Evolutionary conservation across 768 basidiomycete genomes (phyloP), one percentile per base, ranked within the genome.

Genomic region (Bullera alba): DNA sequence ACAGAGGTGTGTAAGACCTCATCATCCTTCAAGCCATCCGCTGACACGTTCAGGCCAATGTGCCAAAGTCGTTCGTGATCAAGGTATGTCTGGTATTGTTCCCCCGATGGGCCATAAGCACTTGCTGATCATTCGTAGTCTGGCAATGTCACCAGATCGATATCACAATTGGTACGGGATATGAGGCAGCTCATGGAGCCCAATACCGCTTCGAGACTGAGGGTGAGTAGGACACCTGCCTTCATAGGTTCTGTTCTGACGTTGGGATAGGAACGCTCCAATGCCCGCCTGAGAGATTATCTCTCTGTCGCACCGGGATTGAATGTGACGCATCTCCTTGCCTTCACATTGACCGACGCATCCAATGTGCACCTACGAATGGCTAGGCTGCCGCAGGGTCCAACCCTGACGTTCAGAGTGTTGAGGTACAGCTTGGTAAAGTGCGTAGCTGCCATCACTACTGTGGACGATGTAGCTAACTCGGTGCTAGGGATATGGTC

Each of bases 141-240:
- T 75, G 95, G 95, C 34, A 82, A 84, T 50, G 91, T 97, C 26
- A 93, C 95, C 17, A 77, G 80, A 42, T 89, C 88, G 6, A 76
- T 96, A 49, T 75, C 83, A 4, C 87, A 91, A 66, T 84, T 99
- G 30, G 92, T 96, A 17, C 80, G 87, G 49, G 93, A 99, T 75
- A 76, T 95, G 66, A 79, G 95, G 65, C 87, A 87, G 73, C 87
- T 95, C 53, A 88, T 99, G 87, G 95, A 99, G 70, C 95, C 95
- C 53, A 89, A 96, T 66, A 99, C 95, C 14, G 95, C 93, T 17
- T 84, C 83, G 56, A 80, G 95, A 43, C 79, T 99, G n/a, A 83
- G 77, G 75, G 92, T 93, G 55, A 57, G 75, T 65, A 16, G 10
- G 76, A 28, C 23, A 44, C 42, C 19, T 28, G 19, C 30, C 10